phyloP scores from a whole-genome alignment of 305 asterid genomes.

The Fraxinus sp. region DNA sequence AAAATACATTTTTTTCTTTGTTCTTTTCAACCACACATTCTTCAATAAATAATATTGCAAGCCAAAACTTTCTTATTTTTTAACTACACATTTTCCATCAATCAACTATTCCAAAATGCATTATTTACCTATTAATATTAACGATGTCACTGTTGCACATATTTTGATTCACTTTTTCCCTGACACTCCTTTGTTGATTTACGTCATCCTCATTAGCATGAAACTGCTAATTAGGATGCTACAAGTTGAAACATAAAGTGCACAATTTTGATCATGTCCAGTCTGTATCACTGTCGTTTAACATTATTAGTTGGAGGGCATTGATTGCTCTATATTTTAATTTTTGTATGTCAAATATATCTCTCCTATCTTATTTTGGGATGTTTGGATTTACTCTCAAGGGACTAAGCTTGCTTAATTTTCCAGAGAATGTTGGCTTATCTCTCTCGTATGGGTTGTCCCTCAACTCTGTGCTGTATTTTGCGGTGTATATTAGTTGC shows the following conservation, averaged over 20 bases:
- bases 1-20: not conserved
- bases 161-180: not conserved
- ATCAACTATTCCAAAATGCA: not conserved
- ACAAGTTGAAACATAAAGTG: not conserved
- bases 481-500: constrained; percentile 71
- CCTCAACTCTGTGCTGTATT: constrained; percentile 66
- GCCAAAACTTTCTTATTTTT: not conserved
- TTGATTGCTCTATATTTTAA: not conserved
- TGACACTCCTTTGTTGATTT: not conserved
- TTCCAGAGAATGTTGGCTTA: constrained; percentile 86
- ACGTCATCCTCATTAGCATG: not conserved
- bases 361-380: not conserved
- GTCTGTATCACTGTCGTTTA: not conserved
- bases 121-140: not conserved
- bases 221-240: not conserved
- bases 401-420: constrained; percentile 15
- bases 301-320: not conserved
- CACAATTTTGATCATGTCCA: not conserved
- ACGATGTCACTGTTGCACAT: not conserved
- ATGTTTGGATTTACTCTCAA: not conserved
- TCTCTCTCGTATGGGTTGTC: constrained; percentile 90
- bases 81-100: not conserved
- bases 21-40: not conserved
- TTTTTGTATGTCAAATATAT: not conserved
- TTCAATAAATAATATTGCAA: not conserved